Evolutionary conservation across 805 yeast species (phyloP), one percentile per base, ranked within the genome.

Genomic region (Lachancea thermotolerans): DNA sequence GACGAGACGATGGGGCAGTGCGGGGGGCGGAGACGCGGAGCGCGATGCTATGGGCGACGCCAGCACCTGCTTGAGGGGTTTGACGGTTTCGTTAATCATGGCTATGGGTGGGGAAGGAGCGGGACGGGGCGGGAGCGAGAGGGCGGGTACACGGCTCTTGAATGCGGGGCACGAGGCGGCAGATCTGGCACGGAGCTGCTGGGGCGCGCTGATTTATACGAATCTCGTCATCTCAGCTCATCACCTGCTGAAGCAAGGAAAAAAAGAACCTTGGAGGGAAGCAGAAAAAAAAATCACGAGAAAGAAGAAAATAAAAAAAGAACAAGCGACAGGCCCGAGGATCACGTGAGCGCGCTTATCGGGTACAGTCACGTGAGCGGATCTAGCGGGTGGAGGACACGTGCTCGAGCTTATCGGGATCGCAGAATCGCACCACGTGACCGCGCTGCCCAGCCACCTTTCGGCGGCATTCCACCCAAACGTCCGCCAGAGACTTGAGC

Each of bases 61-160:
- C 39, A 40, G 25, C 6, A 21, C 25, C 25, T 21, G 25, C 44
- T 11, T 45, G 41, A 27, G 44, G 47, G 33, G 31, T 34, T 31
- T 34, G 25, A 21, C 25, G 25, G 31, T 18, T 39, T 44, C 47
- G 43, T 44, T 44, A 11, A 44, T 44, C 47, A 44, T 42, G 28
- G 9, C 28, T 9, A 36, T 7, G 36, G n/a, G 14, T 7, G 12
- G 39, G 4, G 11, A 18, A 17, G 18, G 17, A 34, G 25, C 25
- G 25, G 25, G 25, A 21, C 25, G 15, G 9, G 12, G 18, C 18
- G 17, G 9, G 37, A 34, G 18, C 12, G 12, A 12, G 12, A 12
- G 12, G 12, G 12, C 18, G 39, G 17, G 10, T 14, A 8, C 34
- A n/a, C 15, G 8, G 34, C 34, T 12, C 34, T 12, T 31, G 25